These are phyloP conservation scores for Aspergillus tubingensis DNA, from an alignment of 2,329 filamentous ascomycete genomes.

Conservation along the genomic window DNA sequence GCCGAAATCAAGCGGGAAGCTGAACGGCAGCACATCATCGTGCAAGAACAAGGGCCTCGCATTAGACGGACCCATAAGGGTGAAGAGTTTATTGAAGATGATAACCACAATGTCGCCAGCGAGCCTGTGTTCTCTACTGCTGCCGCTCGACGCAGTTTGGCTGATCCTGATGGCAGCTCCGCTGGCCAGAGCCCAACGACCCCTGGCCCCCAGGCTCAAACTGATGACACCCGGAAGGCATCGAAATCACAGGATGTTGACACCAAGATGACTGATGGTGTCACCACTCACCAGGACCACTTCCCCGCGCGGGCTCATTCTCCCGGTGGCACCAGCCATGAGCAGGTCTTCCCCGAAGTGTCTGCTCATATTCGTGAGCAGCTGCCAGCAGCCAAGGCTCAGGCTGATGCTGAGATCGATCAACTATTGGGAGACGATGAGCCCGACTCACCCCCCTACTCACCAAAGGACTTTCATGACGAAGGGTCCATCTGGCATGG, in stretches of 20 bases:
- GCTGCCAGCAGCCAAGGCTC: slow-evolving; percentile 49
- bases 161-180: slow-evolving; percentile 33
- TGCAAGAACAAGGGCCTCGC: slow-evolving; percentile 73
- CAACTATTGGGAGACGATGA: slow-evolving; percentile 81
- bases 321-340: slow-evolving; percentile 55
- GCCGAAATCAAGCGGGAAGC: slow-evolving; percentile 58
- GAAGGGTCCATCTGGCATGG: slow-evolving; percentile 80
- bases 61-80: slow-evolving; percentile 92
- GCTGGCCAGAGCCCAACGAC: slow-evolving; percentile 30
- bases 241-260: slow-evolving; percentile 35
- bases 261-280: slow-evolving; percentile 51
- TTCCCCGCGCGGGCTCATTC: slow-evolving; percentile 84
- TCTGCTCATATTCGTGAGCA: slow-evolving; percentile 42
- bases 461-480: slow-evolving; percentile 70
- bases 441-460: slow-evolving; percentile 79
- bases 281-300: slow-evolving; percentile 70
- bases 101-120: slow-evolving; percentile 53
- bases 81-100: slow-evolving; percentile 83
- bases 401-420: slow-evolving; percentile 85
- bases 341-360: slow-evolving; percentile 47
- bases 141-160: slow-evolving; percentile 47
- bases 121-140: slow-evolving; percentile 52
- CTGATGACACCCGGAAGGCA: slow-evolving; percentile 19
- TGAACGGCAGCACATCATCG: slow-evolving; percentile 71
- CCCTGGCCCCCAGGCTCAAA: slow-evolving; percentile 27